Evolutionary conservation across 495 filamentous ascomycete genomes (phyloP), one percentile per base, ranked within the genome.

Genomic region (Aspergillus bridgeri): DNA sequence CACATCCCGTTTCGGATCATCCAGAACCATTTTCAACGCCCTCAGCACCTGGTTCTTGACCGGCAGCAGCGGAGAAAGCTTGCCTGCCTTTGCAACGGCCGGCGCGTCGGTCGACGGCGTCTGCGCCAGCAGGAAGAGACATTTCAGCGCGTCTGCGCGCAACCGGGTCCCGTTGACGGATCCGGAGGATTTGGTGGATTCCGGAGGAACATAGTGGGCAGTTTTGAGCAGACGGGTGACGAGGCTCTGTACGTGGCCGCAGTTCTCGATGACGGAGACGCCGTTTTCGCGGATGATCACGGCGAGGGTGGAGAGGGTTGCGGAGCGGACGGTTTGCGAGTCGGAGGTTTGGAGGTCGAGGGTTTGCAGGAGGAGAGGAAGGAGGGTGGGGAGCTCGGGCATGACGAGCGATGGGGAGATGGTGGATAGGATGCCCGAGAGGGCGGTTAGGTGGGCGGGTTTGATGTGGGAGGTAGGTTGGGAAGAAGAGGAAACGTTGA

Each of bases 1-100:
- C 5, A 91, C 87, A 62, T 76, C 75, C 42, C 88, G 73, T 74
- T 84, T 89, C 33, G 78, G 79, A 66, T 91, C 88, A 76, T 91
- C 88, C 58, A 90, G 60, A 11, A 79, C 76, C 6, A 49, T 58
- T 46, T 73, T 66, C 66, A 91, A 72, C 13, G 75, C 70, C 56
- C 79, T 78, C 47, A 86, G 64, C 9, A 89, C 85, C 33, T 79
- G 68, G 25, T 65, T 70, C 67, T 82, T 81, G 56, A 80, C 85
- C 18, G 85, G 80, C 25, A 90, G 54, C 20, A 91, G 68, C 4
- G 79, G 74, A 22, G 74, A 77, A 3, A 77, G 60, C 18, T 66
- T 66, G 18, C 70, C 66, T 1, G 70, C 67, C 29, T 65, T 79
- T 55, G 63, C 69, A 22, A 71, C 42, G 20, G 67, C 66, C 15